Evolutionary conservation across 176 grass and related monocot genomes (phyloP), one percentile per base, ranked within the genome.

Genomic region (Rhynchospora breviuscula): DNA sequence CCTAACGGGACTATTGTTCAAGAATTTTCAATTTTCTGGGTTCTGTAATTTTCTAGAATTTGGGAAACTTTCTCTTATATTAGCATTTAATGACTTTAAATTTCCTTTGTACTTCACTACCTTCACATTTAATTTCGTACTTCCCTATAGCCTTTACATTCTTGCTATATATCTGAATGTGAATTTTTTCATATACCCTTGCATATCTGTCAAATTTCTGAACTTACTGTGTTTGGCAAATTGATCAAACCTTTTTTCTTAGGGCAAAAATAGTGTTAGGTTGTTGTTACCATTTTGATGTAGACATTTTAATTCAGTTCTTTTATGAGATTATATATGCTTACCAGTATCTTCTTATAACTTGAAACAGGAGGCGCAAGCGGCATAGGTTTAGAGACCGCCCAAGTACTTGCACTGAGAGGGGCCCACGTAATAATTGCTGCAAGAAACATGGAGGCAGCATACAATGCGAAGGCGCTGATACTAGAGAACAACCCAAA

Each of bases 371-470:
- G 96, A 68, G 93, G 96, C 65, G 88, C 89, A 40, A 92, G 96
- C 81, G 96, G 96, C 43, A 99, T 99, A 83, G 96, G 96, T 59
- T 57, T 94, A 58, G 96, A 99, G 86, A 99, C 96, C 51, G 89
- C 96, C 7, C 87, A 88, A 59, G 91, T 99, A n/a, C 84, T 99
- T 1, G 96, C 96, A 6, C 83, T 99, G 18, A 85, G 91, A 91
- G 96, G 96, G 59, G 96, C 89, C 22, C 91, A 95, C 81, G 91
- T 99, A 54, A 84, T 99, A 79, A 99, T 99, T 61, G 96, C 91
- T 1, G 93, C 93, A 4, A 99, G 96, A 76, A 99, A 99, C 90
- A 95, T 90, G 18, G 86, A 99, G 54, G 91, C 93, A 84, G 96
- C 96, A 66, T 88, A 85, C 52, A 86, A 83, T 68, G 89, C 87